Base-by-base conservation (phyloP, 73 alveolate genomes). In the Paramecium caudatum region DNA sequence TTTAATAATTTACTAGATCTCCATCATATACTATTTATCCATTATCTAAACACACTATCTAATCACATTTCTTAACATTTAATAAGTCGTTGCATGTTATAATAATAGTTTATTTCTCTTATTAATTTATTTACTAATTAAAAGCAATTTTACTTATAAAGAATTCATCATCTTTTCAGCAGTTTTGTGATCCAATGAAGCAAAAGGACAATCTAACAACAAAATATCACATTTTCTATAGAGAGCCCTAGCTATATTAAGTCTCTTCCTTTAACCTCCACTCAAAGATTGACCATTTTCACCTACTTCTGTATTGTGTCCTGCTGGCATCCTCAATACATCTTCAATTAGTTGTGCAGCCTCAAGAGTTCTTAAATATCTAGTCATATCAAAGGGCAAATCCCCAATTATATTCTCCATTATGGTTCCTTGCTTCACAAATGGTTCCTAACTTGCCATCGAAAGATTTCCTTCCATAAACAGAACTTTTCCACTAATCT, bases 191-290 rank as follows among this genome's bases (percentile, higher is more conserved):
- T 98, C 99, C 46, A 98, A 94, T 9, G 99, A 96, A 33, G 97
- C 91, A 30, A 96, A 83, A 5, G 99, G 99, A 95, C 97, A 98
- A 94, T 97, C 99, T 74, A 97, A 81, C 34, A 97, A 90, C 39
- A 87, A 62, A 30, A 96, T 96, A 33, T 96, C 98, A 7, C 49
- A 85, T 13, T 55, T 19, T 16, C 46, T 23, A 90, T 90, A 90
- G 7, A 90, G 82, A 3, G 94, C 90, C 85, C 94, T 90, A 2
- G 94, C 94, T 12, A 90, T 10, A 46, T 49, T 45, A 15, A 90
- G 30, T 37, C 94, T 46, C 23, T 91, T 91, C 43, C 94, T 95
- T 94, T 95, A 94, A 0, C 98, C 98, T 23, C 97, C 98, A 41
- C 96, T 90, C 61, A 95, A 86, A 81, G 93, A 91, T 16, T 91